These are phyloP conservation scores for Aspergillus baeticus DNA, from an alignment of 495 filamentous ascomycete genomes.

Conservation along the genomic window DNA sequence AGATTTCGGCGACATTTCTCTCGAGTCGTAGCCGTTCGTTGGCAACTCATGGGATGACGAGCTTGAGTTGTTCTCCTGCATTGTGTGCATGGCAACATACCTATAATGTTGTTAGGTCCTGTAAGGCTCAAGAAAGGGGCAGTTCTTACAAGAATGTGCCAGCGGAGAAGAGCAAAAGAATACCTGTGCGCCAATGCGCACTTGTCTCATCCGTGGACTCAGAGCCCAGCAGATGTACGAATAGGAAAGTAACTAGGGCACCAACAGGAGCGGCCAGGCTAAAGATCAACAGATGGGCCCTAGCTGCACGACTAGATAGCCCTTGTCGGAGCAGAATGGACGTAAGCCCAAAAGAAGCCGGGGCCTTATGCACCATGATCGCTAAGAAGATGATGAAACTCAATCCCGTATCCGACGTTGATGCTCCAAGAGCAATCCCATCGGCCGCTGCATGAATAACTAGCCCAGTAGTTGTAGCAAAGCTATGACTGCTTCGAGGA, in stretches of 20 bases:
- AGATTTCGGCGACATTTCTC: conserved; percentile 37
- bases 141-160: conserved; percentile 86
- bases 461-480: conserved; percentile 83
- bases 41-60: conserved; percentile 48
- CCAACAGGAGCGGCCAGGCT: conserved; percentile 87
- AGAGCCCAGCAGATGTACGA: conserved; percentile 68
- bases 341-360: conserved; percentile 92
- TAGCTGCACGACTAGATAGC: conserved; percentile 77
- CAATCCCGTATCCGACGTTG: conserved; percentile 68
- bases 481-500: conserved; percentile 37
- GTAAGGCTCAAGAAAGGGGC: not conserved
- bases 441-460: conserved; percentile 98
- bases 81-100: conserved; percentile 98
- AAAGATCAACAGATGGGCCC: conserved; percentile 85
- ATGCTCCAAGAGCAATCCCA: conserved; percentile 92
- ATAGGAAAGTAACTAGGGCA: conserved; percentile 76
- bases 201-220: conserved; percentile 43
- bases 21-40: conserved; percentile 64
- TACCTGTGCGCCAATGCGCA: conserved; percentile 85
- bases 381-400: conserved; percentile 91
- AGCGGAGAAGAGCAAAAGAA: conserved; percentile 86
- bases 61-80: conserved; percentile 73
- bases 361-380: conserved; percentile 96
- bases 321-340: conserved; percentile 87
- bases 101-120: conserved; percentile 39